Conservation (phyloP, 306 rosid species). For the Pterocarpus macrocarpus region DNA sequence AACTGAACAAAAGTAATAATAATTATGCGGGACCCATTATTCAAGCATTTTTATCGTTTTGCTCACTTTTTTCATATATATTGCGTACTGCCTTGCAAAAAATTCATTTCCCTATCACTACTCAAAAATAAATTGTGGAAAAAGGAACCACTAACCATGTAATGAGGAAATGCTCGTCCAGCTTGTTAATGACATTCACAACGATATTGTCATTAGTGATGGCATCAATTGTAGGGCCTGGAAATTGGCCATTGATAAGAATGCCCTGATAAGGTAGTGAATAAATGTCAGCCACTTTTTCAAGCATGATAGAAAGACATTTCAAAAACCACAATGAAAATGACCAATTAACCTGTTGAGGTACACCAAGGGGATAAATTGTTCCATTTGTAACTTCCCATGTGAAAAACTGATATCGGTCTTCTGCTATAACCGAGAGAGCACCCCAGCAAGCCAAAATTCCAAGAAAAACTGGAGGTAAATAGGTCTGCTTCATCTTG, state of each 20-base stretch:
- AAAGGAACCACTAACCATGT: constrained; percentile 69
- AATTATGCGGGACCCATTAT: too few relatives aligned
- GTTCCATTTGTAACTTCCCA: constrained; percentile 75
- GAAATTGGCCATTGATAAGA: constrained; percentile 88
- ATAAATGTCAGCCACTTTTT: neutral
- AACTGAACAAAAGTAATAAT: too few relatives aligned
- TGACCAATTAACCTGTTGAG: constrained; percentile 65
- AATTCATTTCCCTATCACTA: too few relatives aligned
- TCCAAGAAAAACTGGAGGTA: constrained; percentile 51
- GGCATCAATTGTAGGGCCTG: constrained; percentile 84
- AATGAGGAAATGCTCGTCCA: constrained; percentile 82
- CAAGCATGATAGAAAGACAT: neutral
- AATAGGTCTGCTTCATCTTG: constrained; percentile 59
- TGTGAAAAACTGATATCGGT: constrained; percentile 62
- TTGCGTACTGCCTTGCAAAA: too few relatives aligned
- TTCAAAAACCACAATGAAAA: neutral
- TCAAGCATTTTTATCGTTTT: too few relatives aligned
- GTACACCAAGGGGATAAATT: constrained; percentile 73
- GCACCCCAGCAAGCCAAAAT: constrained; percentile 58
- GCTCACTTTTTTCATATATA: too few relatives aligned
- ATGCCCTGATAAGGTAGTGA: constrained; percentile 60
- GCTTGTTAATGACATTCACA: constrained; percentile 71
- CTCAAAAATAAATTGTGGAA: neutral
- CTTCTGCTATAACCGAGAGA: constrained; percentile 71
- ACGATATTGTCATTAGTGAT: constrained; percentile 82